Conservation (phyloP, 192 early-diverging fungal genomes). For the Gamsiella multidivaricata region DNA sequence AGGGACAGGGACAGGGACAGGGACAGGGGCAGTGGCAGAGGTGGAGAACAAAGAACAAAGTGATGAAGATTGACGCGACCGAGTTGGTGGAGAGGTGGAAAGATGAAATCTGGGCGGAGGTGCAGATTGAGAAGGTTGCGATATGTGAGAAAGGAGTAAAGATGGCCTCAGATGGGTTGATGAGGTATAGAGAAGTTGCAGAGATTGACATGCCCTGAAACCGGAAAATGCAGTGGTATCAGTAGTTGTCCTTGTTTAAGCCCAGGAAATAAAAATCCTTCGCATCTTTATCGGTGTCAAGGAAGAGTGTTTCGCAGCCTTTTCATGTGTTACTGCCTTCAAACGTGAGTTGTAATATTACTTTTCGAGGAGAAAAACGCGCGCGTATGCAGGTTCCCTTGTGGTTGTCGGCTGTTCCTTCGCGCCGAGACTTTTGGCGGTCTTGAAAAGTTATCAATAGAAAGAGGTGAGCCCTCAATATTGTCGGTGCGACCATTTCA, state of each 20-base stretch:
- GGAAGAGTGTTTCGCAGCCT: too few relatives aligned
- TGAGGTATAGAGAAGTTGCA: conserved; percentile 9
- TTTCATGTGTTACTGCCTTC: too few relatives aligned
- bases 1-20: background rate
- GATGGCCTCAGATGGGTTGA: background rate
- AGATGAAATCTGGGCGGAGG: conserved; percentile 7
- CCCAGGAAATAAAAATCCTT: too few relatives aligned
- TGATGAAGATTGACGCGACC: background rate
- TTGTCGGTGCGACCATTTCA: too few relatives aligned
- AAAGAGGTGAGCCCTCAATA: too few relatives aligned
- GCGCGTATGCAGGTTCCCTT: too few relatives aligned
- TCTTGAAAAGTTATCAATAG: too few relatives aligned
- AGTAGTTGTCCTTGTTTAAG: too few relatives aligned
- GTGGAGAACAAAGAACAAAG: background rate
- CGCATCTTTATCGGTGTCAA: too few relatives aligned
- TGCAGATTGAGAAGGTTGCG: conserved; percentile 3
- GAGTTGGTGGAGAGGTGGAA: conserved; percentile 13
- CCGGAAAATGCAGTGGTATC: too few relatives aligned
- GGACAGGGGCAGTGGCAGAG: background rate
- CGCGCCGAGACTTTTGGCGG: background rate
- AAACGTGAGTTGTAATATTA: too few relatives aligned
- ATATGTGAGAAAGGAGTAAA: conserved; percentile 20
- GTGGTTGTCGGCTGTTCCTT: background rate
- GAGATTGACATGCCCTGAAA: background rate
- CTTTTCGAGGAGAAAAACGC: too few relatives aligned